Base-by-base conservation (phyloP, 306 rosid genomes). In the Delonix regia region DNA sequence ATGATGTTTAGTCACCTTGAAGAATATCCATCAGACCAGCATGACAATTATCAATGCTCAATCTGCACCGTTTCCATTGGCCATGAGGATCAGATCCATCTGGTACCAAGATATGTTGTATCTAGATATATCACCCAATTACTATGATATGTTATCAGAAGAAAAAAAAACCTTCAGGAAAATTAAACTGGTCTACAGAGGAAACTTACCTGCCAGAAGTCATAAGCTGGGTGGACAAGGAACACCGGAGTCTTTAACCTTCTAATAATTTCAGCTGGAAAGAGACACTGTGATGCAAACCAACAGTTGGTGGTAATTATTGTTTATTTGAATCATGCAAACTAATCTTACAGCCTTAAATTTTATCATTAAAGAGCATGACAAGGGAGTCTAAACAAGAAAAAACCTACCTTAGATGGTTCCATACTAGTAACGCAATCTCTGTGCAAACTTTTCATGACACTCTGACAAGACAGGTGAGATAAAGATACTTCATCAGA, bases 191-290 rank as follows among this genome's bases (percentile, higher is more conserved):
- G 81, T 66, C 30, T 47, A 48, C n/a, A 22, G 16, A 69, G 76
- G 71, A 82, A 77, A 77, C 41, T 77, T 79, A 90, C 99, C 97
- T 95, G 98, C 99, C 98, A 95, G 79, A 88, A 91, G 80, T 95
- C 98, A 79, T 93, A 95, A 59, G 92, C 97, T 76, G 98, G 92
- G 80, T 93, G 89, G 87, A 93, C 98, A 80, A 95, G 88, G 85
- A 95, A 95, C 83, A 93, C 69, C 22, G 99, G 92, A 71, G 97
- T 89, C 78, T 72, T 80, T 45, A 86, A 75, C 73, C 69, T 78
- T 73, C 86, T 93, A 69, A 90, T 79, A 74, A 95, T 84, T 86
- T 93, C 88, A 66, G 68, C 90, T 45, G 98, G 91, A 85, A 95
- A 95, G 68, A 95, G 77, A 82, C 99, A 95, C 99, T 95, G 96